A percentile compares a stretch with the other conserved stretches of the same genome.
Evolutionary conservation across 2,329 filamentous ascomycete species (phyloP).

Genomic region (Escovopsis sp.): DNA sequence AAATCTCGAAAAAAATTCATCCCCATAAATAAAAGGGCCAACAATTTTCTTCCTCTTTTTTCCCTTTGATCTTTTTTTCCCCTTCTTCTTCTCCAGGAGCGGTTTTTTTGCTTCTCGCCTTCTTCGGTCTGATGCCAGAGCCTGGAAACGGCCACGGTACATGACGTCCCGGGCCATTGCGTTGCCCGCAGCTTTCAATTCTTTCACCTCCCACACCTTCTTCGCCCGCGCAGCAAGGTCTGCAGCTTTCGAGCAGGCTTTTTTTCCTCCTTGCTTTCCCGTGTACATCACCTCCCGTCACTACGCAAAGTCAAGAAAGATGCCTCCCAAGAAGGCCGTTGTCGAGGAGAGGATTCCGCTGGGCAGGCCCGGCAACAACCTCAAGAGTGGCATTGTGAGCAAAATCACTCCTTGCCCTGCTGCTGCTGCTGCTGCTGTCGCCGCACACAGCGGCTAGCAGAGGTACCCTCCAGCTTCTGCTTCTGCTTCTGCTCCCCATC

Average conservation of each 20-base stretch:
- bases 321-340: conserved; percentile 89
- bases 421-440: not conserved
- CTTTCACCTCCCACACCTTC: conserved; percentile 30
- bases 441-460: not conserved
- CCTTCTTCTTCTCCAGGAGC: conserved; percentile 13
- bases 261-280: conserved; percentile 36
- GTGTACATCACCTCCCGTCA: conserved; percentile 33
- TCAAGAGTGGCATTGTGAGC: conserved; percentile 97
- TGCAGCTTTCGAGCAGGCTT: conserved; percentile 40
- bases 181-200: conserved; percentile 33
- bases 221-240: conserved; percentile 49
- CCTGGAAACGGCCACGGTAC: conserved; percentile 27
- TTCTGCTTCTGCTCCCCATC: too few relatives aligned
- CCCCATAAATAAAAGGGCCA: conserved; percentile 5
- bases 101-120: conserved; percentile 4
- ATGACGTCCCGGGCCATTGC: conserved; percentile 27
- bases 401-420: conserved; percentile 3
- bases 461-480: too few relatives aligned
- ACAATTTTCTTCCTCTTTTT: conserved; percentile 13
- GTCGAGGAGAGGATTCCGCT: conserved; percentile 93
- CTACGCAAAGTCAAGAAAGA: conserved; percentile 56
- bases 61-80: conserved; percentile 11
- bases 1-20: too few relatives aligned
- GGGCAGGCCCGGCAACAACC: conserved; percentile 89
- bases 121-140: conserved; percentile 16